A percentile compares a stretch with the other conserved stretches of the same genome.
Evolutionary conservation across 208 protist genomes (phyloP).

Genomic region (Trypanosoma platydactyli): DNA sequence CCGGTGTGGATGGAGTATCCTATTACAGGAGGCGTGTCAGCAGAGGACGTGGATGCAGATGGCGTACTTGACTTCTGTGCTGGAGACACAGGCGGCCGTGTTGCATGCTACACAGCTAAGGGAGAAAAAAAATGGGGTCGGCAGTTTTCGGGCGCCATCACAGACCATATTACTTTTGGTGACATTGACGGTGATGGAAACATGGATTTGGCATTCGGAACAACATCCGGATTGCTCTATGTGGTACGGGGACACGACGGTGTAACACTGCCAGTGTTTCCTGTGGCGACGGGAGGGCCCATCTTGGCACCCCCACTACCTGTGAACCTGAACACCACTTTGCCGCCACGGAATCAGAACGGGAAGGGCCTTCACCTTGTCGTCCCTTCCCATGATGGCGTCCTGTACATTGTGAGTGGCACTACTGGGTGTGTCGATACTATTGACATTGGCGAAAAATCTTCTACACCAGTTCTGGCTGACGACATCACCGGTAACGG

Average conservation of each 20-base stretch:
- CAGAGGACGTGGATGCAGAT: conserved; percentile 85
- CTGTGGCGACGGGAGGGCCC: conserved; percentile 71
- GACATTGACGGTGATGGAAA: conserved; percentile 90
- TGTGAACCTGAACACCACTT: conserved; percentile 51
- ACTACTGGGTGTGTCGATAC: conserved; percentile 75
- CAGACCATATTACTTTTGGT: conserved; percentile 75
- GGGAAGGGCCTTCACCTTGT: conserved; percentile 70
- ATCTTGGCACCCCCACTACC: conserved; percentile 71
- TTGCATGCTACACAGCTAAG: conserved; percentile 77
- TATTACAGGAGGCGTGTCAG: conserved; percentile 61
- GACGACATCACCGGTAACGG: conserved; percentile 92
- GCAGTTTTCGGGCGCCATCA: conserved; percentile 57
- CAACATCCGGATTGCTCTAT: conserved; percentile 78
- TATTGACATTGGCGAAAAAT: conserved; percentile 91
- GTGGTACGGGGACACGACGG: conserved; percentile 75
- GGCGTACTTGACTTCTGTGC: conserved; percentile 87
- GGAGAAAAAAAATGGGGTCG: conserved; percentile 77
- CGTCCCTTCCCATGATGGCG: conserved; percentile 84
- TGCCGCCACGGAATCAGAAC: background rate
- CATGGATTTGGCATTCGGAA: conserved; percentile 87
- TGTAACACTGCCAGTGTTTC: conserved; percentile 54
- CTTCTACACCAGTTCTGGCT: conserved; percentile 85
- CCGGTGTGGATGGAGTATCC: conserved; percentile 68
- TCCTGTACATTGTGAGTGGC: conserved; percentile 85
- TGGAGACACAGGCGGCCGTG: conserved; percentile 77